Base-by-base conservation (phyloP, 495 filamentous ascomycete species). In the Penicillium egyptiacum region DNA sequence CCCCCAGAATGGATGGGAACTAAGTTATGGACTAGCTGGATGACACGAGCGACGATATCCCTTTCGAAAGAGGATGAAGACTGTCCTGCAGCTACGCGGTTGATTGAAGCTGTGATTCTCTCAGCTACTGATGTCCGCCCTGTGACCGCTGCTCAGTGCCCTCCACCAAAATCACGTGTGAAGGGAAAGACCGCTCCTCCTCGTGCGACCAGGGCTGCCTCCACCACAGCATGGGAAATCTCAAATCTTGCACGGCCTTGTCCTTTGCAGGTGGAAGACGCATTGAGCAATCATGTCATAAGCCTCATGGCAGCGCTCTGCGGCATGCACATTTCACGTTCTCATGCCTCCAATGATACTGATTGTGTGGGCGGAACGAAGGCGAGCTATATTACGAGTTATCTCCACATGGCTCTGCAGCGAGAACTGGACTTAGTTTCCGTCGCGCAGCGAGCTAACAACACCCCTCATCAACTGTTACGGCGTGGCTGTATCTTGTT, bases 1-100 rank as follows among this genome's bases (percentile, higher is more conserved):
- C 73, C 78, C n/a, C 59, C 77, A 1, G 74, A 80, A 43, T 81
- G 78, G 79, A 77, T 81, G 65, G 75, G 74, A 20, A 79, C 75
- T 2, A 68, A 61, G 23, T 47, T 51, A n/a, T 79, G 77, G 74
- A 76, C 75, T 25, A 60, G 48, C 40, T 78, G 70, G 50, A 72
- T 80, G 68, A 72, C 74, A 41, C 61, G 67, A 10, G 78, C 75
- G 1, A 75, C 74, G 2, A 63, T 66, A 22, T 79, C 79, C 33
- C 59, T 79, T 23, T 78, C 76, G 2, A 64, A 60, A 25, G 63
- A 70, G 26, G 72, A 76, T 56, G 50, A 58, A 5, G 59, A 78
- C 28, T 73, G 57, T 43, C 63, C 65, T 12, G 63, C 71, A 17
- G 77, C 78, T 9, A 70, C 65, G 2, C 54, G 61, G 8, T 57